phyloP scores from a whole-genome alignment of 2,329 filamentous ascomycete species.

The Fusarium oligoseptatum region DNA sequence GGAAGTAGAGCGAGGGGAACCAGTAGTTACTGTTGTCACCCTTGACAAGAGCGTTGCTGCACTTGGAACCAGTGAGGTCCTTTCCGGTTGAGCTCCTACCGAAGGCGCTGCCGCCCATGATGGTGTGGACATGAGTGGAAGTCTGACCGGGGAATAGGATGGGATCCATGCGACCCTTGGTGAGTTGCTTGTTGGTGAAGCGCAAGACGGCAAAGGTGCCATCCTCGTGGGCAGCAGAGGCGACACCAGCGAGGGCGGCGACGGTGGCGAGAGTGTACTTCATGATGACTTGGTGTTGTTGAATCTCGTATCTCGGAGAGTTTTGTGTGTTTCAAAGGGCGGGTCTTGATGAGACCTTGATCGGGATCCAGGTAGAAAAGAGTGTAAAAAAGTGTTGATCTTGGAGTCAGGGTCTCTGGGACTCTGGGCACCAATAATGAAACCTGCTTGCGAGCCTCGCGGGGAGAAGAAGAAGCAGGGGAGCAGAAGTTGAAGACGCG shows the following conservation, averaged over 20 bases:
- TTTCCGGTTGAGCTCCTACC: constrained; percentile 71
- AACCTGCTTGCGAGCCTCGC: constrained; percentile 26
- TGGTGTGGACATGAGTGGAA: constrained; percentile 75
- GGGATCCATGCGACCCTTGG: constrained; percentile 75
- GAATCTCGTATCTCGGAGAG: constrained; percentile 12
- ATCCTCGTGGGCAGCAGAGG: constrained; percentile 55
- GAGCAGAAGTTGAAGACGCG: constrained; percentile 25
- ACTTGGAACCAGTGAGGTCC: constrained; percentile 71
- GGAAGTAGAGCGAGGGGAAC: constrained; percentile 79
- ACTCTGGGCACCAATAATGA: constrained; percentile 41
- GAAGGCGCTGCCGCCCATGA: constrained; percentile 80
- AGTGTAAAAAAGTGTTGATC: constrained; percentile 12
- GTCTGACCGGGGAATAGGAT: constrained; percentile 73
- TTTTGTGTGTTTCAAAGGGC: constrained; percentile 10
- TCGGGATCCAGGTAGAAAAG: constrained; percentile 11
- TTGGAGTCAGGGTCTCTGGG: constrained; percentile 40
- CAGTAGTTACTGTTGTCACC: constrained; percentile 83
- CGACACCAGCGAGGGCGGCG: constrained; percentile 56
- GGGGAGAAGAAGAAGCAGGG: constrained; percentile 21
- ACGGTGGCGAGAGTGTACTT: constrained; percentile 50
- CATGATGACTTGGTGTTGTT: constrained; percentile 47
- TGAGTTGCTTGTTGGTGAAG: constrained; percentile 75
- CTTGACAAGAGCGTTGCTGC: constrained; percentile 77
- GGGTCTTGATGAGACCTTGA: not conserved
- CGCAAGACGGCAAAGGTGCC: constrained; percentile 77